phyloP scores from a whole-genome alignment of 177 flowering plant species.

The Vitis hybrid region DNA sequence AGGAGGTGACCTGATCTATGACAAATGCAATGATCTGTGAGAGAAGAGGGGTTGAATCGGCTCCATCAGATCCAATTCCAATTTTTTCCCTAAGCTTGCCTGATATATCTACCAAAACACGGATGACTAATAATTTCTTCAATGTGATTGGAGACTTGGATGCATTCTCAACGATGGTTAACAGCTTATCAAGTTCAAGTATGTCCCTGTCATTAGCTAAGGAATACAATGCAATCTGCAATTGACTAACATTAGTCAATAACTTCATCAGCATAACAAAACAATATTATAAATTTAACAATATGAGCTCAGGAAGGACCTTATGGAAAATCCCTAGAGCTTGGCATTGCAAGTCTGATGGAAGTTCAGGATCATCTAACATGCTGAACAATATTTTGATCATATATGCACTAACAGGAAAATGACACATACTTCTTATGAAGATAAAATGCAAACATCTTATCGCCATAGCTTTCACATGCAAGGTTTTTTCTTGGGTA shows the following conservation, averaged over 20 bases:
- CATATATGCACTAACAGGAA: constrained; percentile 21
- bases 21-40: constrained; percentile 35
- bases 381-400: constrained; percentile 33
- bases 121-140: constrained; percentile 37
- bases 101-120: constrained; percentile 41
- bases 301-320: constrained; percentile 34
- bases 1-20: constrained; percentile 35
- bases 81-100: constrained; percentile 22
- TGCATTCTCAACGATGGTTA: constrained; percentile 34
- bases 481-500: constrained; percentile 26
- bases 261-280: neutral
- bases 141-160: constrained; percentile 30
- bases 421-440: constrained; percentile 29
- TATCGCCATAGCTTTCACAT: constrained; percentile 41
- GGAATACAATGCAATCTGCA: constrained; percentile 43
- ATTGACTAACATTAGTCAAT: constrained; percentile 8
- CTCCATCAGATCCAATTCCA: constrained; percentile 23
- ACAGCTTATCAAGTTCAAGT: constrained; percentile 36
- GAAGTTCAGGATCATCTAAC: constrained; percentile 34
- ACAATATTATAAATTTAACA: neutral
- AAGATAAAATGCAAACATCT: constrained; percentile 47
- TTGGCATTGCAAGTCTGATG: constrained; percentile 41
- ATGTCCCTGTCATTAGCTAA: constrained; percentile 23
- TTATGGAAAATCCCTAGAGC: constrained; percentile 51
- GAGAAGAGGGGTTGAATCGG: constrained; percentile 21